Evolutionary conservation across 2,329 filamentous ascomycete genomes (phyloP).

Genomic region (Xylariales sp.): DNA sequence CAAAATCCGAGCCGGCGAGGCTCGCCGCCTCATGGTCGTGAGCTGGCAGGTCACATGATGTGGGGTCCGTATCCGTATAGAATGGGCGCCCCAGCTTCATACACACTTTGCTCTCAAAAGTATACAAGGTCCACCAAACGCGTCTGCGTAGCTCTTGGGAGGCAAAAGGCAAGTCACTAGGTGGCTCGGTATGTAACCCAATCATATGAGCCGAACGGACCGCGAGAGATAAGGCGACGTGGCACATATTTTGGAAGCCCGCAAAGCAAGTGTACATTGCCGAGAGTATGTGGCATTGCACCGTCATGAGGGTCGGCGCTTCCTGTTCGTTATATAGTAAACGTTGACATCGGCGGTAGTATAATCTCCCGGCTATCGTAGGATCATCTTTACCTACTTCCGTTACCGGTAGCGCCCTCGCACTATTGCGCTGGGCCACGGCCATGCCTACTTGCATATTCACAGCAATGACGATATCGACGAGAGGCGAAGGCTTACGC

Average conservation of each 20-base stretch:
- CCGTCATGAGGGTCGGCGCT: constrained; percentile 58
- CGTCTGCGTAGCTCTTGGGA: constrained; percentile 53
- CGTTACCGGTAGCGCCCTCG: constrained; percentile 30
- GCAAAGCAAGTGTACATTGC: constrained; percentile 60
- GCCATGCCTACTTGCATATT: constrained; percentile 61
- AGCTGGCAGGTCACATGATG: constrained; percentile 53
- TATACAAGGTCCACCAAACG: constrained; percentile 64
- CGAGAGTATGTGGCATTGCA: constrained; percentile 61
- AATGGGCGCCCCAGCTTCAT: constrained; percentile 62
- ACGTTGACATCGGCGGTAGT: constrained; percentile 60
- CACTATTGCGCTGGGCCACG: constrained; percentile 40
- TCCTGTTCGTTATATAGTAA: constrained; percentile 59
- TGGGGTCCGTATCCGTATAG: constrained; percentile 48
- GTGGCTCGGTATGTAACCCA: constrained; percentile 61
- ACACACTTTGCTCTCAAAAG: constrained; percentile 59
- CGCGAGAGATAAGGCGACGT: constrained; percentile 54
- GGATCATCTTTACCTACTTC: constrained; percentile 50
- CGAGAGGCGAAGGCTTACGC: constrained; percentile 60
- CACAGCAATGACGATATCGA: constrained; percentile 64
- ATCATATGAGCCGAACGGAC: constrained; percentile 60
- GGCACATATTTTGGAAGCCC: constrained; percentile 61
- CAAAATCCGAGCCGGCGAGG: constrained; percentile 49
- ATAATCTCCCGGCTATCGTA: constrained; percentile 57
- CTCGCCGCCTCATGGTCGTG: constrained; percentile 51
- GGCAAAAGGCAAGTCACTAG: constrained; percentile 52